phyloP scores from a whole-genome alignment of 306 rosid genomes.

The Pterocarpus santalinus region DNA sequence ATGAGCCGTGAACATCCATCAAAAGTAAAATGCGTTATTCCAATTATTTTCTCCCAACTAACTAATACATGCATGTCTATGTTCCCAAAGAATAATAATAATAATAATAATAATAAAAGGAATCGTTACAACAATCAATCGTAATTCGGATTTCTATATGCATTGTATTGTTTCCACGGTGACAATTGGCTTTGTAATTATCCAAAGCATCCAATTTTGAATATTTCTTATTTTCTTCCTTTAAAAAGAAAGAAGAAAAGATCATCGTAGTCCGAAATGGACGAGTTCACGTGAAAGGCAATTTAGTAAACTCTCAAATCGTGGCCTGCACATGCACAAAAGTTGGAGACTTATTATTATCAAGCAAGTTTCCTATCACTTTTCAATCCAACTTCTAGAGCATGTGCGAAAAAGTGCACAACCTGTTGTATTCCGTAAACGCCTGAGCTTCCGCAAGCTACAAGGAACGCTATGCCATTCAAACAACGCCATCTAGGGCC shows the following conservation, averaged over 20 bases:
- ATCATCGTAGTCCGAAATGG: conserved; percentile 4
- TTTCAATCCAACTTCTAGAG: not conserved
- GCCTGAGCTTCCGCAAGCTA: conserved; percentile 28
- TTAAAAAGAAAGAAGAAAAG: not conserved
- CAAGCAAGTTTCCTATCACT: conserved; percentile 36
- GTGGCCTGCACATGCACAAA: conserved; percentile 48
- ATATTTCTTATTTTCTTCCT: not conserved
- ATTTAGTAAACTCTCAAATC: conserved; percentile 27
- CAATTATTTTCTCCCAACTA: not conserved
- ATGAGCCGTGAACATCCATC: not conserved
- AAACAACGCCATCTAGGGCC: conserved; percentile 20
- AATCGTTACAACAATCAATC: not conserved
- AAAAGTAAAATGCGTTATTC: too few relatives aligned
- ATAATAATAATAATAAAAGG: not conserved
- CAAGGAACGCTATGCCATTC: not conserved
- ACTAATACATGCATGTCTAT: not conserved
- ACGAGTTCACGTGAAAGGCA: conserved; percentile 34
- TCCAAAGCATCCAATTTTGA: conserved; percentile 19
- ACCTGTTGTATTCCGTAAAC: conserved; percentile 6
- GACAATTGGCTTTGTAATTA: not conserved
- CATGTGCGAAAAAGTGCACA: conserved; percentile 51
- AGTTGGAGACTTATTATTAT: not conserved
- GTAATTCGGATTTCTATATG: not conserved
- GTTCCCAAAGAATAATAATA: not conserved
- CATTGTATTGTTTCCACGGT: not conserved